A percentile compares a stretch with the other conserved stretches of the same genome.
These are phyloP conservation scores for Ricinus communis DNA, from an alignment of 345 rosid genomes.

Conservation along the genomic window DNA sequence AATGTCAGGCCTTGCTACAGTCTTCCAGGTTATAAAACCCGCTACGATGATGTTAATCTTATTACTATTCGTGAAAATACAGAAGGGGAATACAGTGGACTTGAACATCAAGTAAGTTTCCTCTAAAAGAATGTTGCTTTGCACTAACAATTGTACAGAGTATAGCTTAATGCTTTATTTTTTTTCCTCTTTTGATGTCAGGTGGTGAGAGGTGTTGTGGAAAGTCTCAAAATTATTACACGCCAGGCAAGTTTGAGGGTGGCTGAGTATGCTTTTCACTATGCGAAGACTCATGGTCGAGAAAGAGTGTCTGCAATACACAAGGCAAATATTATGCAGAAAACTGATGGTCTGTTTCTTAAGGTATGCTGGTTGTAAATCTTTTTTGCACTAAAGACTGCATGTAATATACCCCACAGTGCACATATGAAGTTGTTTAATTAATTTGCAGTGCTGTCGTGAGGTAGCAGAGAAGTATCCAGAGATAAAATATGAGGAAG, in stretches of 20 bases:
- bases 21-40: conserved; percentile 94
- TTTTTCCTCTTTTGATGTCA: conserved; percentile 24
- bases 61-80: conserved; percentile 97
- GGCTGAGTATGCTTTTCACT: conserved; percentile 96
- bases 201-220: conserved; percentile 99
- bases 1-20: conserved; percentile 99
- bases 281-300: conserved; percentile 95
- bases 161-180: neutral
- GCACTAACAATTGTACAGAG: neutral
- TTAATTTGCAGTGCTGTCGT: conserved; percentile 84
- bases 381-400: neutral
- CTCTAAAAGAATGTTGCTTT: conserved; percentile 9
- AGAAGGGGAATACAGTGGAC: conserved; percentile 99
- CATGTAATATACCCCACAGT: neutral
- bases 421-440: neutral
- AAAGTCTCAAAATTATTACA: conserved; percentile 94
- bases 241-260: conserved; percentile 98
- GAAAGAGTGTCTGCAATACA: conserved; percentile 97
- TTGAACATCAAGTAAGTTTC: conserved; percentile 87
- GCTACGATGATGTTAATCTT: conserved; percentile 86
- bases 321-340: conserved; percentile 99
- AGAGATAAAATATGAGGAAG: conserved; percentile 92
- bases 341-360: conserved; percentile 97
- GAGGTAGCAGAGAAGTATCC: conserved; percentile 99
- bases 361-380: conserved; percentile 45